Evolutionary conservation across 163 green algal species (phyloP), one percentile per base, ranked within the genome.

Genomic region (Scenedesmus sp.): DNA sequence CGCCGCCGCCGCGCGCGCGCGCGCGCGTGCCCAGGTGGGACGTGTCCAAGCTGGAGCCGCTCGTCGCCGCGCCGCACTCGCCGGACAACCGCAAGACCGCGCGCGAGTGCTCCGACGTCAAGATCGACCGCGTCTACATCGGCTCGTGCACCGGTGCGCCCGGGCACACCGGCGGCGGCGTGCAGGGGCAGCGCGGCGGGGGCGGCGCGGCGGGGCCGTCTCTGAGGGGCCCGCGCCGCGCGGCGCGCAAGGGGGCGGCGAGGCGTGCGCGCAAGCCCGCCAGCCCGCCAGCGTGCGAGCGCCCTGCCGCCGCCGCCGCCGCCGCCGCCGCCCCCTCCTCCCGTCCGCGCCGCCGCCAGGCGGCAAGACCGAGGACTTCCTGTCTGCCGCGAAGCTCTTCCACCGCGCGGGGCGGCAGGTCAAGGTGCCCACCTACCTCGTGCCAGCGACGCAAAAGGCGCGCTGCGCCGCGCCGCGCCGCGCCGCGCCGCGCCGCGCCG

Each of bases 41-140:
- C 71, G 95, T 98, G 51, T 88, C 78, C 78, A 98, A 98, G 88
- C 79, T 98, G 48, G 90, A 98, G 85, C 95, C 95, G 3, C 85
- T 97, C 58, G 94, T 98, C 17, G 95, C 95, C 24, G 96, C 95
- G 11, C 95, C 95, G 2, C 95, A 98, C 84, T 98, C 93, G 2
- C 95, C 95, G 22, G 95, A 98, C 89, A 98, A 98, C 90, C 88
- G 95, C 64, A 97, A 96, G 84, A 92, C 88, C 6, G 95, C 94
- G 14, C 78, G 84, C 22, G 94, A 98, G 70, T 98, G 94, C 85
- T 83, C 80, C 10, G 88, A 94, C 71, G 89, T 93, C 39, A 96
- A 93, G 77, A 98, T 98, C 63, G 95, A 98, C 90, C 91, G 95
- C 50, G 94, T 97, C 2, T 98, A 98, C 90, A 98, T 98, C 60